These are phyloP conservation scores for Paspalum vaginatum DNA, from an alignment of 176 grass and related monocot genomes.

Conservation along the genomic window DNA sequence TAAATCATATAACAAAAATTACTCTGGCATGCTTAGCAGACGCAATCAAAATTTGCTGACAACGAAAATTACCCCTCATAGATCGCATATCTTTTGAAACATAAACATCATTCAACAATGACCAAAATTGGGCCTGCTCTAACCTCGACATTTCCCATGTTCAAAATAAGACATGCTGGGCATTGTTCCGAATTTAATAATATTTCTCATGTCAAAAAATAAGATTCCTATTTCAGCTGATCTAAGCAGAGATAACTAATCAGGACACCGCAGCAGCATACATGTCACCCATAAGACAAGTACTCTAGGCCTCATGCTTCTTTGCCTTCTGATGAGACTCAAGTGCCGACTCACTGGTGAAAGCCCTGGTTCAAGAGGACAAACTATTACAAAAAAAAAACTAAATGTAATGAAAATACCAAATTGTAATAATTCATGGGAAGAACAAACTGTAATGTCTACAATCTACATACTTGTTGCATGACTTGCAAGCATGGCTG, in stretches of 20 bases:
- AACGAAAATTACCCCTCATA: background rate
- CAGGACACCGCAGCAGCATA: background rate
- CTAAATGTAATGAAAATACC: background rate
- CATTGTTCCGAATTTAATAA: background rate
- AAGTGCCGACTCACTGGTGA: background rate
- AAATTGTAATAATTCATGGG: background rate
- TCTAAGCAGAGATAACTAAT: background rate
- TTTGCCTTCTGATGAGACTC: slow-evolving; percentile 42
- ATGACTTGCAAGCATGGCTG: slow-evolving; percentile 65
- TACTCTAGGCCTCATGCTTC: slow-evolving; percentile 25
- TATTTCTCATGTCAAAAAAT: slow-evolving; percentile 19
- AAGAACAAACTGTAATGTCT: background rate
- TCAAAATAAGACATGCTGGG: background rate
- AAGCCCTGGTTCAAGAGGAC: slow-evolving; percentile 39
- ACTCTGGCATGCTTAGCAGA: background rate
- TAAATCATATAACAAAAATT: background rate
- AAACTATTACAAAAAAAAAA: background rate
- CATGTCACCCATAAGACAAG: background rate
- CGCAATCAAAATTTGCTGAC: background rate
- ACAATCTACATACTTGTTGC: slow-evolving; percentile 59
- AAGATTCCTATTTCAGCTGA: background rate
- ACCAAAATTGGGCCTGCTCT: slow-evolving; percentile 1
- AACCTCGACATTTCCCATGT: background rate
- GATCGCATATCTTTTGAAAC: background rate
- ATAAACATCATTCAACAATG: background rate